These are phyloP conservation scores for Populus hybrid DNA, from an alignment of 441 rosid species.

Conservation along the genomic window DNA sequence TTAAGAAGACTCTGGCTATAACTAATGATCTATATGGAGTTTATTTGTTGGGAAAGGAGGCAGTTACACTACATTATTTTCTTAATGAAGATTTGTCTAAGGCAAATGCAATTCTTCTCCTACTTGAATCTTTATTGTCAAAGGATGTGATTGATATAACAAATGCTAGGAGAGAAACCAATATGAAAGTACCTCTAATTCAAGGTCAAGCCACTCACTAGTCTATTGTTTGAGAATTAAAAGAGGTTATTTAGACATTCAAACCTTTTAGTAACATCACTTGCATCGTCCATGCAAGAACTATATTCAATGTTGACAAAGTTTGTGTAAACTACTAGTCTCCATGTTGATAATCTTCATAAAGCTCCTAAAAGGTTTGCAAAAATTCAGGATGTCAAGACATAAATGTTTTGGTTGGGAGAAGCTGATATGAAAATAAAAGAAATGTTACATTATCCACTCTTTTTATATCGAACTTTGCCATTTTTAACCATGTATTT, in stretches of 20 bases:
- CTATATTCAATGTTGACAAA: constrained; percentile 59
- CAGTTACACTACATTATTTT: constrained; percentile 61
- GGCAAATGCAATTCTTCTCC: constrained; percentile 78
- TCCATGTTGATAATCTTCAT: constrained; percentile 82
- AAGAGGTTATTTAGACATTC: constrained; percentile 65
- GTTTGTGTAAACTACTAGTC: constrained; percentile 83
- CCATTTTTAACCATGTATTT: too few relatives aligned
- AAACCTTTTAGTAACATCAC: constrained; percentile 59
- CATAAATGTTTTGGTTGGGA: too few relatives aligned
- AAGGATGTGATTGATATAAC: constrained; percentile 86
- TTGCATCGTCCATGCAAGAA: constrained; percentile 54
- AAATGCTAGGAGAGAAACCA: constrained; percentile 75
- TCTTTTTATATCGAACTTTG: too few relatives aligned
- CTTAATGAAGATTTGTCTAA: constrained; percentile 75
- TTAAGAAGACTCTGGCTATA: constrained; percentile 89
- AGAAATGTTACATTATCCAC: too few relatives aligned
- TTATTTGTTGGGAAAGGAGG: constrained; percentile 81
- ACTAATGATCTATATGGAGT: constrained; percentile 91
- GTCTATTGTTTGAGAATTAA: constrained; percentile 69
- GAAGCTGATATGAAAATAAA: too few relatives aligned
- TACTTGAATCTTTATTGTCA: constrained; percentile 68
- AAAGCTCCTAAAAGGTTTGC: constrained; percentile 25
- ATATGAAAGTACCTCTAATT: constrained; percentile 69
- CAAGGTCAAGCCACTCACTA: constrained; percentile 92
- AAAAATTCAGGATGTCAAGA: too few relatives aligned